Evolutionary conservation across 225 moss, liverwort and hornwort species (phyloP).

Genomic region (Polytrichum commune): DNA sequence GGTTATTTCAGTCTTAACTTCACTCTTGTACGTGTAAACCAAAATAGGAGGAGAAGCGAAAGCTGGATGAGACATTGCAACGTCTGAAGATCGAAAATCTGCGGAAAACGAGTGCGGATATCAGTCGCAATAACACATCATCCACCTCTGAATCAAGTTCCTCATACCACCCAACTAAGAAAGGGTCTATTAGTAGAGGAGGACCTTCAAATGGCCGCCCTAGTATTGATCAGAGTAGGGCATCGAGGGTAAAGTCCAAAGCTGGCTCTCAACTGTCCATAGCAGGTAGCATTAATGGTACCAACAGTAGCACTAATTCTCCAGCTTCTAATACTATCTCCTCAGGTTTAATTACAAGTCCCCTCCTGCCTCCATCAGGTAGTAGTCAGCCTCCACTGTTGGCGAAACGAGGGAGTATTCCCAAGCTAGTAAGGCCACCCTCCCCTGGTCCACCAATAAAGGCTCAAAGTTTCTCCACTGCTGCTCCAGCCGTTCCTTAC

Average conservation of each 20-base stretch:
- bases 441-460: constrained; percentile 38
- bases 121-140: constrained; percentile 27
- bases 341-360: constrained; percentile 15
- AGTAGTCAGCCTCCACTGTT: constrained; percentile 17
- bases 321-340: constrained; percentile 19
- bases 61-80: constrained; percentile 74
- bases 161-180: constrained; percentile 27
- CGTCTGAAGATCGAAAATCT: constrained; percentile 70
- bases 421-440: constrained; percentile 19
- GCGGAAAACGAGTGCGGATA: constrained; percentile 40
- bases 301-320: constrained; percentile 3
- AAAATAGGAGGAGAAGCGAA: constrained; percentile 83
- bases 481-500: constrained; percentile 21
- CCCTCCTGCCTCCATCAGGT: constrained; percentile 27
- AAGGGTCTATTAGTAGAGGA: constrained; percentile 31
- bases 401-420: constrained; percentile 31
- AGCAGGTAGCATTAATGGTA: neutral
- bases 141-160: constrained; percentile 47
- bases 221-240: constrained; percentile 25
- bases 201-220: constrained; percentile 25
- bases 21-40: constrained; percentile 5
- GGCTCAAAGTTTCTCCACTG: constrained; percentile 19
- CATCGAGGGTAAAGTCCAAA: constrained; percentile 16
- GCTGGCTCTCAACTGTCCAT: constrained; percentile 12
- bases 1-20: too few relatives aligned